Base-by-base conservation (phyloP, 2,329 filamentous ascomycete genomes). In the Penicillium nordicum region DNA sequence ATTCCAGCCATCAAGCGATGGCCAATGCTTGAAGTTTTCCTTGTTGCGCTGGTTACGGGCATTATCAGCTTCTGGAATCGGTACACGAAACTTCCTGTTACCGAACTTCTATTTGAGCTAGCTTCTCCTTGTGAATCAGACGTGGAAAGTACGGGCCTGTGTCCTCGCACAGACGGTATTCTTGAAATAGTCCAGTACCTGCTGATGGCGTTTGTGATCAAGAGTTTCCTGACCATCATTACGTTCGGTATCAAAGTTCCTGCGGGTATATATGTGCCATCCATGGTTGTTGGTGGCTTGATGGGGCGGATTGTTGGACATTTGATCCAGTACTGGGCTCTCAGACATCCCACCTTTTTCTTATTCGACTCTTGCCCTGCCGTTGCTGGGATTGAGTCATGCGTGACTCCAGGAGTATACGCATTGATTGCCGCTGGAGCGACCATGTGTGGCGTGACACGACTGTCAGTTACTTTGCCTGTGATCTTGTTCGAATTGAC, bases 201-300 rank as follows among this genome's bases (percentile, higher is more conserved):
- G 0, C 77, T 88, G 12, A 74, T 87, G 18, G 93, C 93, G 0
- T 94, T 97, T 62, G 76, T 97, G 27, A 88, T 97, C 77, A 99
- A 99, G 72, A 89, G 90, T 0, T 80, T 93, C 44, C 76, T 99
- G 41, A 97, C 94, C 0, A 87, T 88, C 44, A 87, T 97, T 62
- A 96, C 93, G 0, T 97, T 97, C 74, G 93, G 93, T 27, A 92
- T 97, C 69, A 97, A 97, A 80, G 87, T 97, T 0, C 94, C 94
- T 10, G 92, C 93, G 1, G 94, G 94, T 61, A 97, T 99, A 64
- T 99, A 99, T 67, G 92, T 99, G 1, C 94, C 94, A 3, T 97
- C 93, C 66, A 99, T 99, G 94, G 94, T 97, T 29, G 91, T 97
- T 18, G 94, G 94, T 62, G 94, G 94, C 68, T 79, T 99, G 18